Evolutionary conservation across 2,329 filamentous ascomycete genomes (phyloP), one percentile per base, ranked within the genome.

Genomic region (Arachnomyces sp.): DNA sequence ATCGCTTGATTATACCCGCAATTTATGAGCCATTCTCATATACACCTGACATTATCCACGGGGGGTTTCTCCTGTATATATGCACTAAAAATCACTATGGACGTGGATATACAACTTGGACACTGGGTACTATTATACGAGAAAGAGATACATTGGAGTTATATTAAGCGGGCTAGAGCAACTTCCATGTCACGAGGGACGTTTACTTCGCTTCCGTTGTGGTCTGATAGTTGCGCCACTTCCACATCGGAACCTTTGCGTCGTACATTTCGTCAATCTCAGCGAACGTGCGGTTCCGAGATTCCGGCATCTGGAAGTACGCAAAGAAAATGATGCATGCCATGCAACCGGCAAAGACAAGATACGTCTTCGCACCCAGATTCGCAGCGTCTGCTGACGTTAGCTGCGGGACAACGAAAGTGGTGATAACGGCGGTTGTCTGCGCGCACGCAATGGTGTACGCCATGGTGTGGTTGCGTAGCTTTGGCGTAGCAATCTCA

Each of bases 121-220:
- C n/a, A n/a, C n/a, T n/a, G n/a, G n/a, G n/a, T n/a, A 51, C n/a
- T n/a, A 58, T 11, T 68, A 64, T 38, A 60, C 64, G 8, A 54
- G 63, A 60, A 2, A 50, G 59, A 34, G 53, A 54, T 7, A 54
- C 64, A 2, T 44, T 68, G 3, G 49, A 56, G 29, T 49, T 60
- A 25, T 66, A 62, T 40, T 52, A 52, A 28, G 52, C 54, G 12
- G n/a, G n/a, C n/a, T n/a, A n/a, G n/a, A n/a, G n/a, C n/a, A n/a
- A n/a, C n/a, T n/a, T n/a, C n/a, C n/a, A n/a, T n/a, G n/a, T n/a
- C n/a, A n/a, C 21, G 9, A 40, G 16, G 8, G n/a, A 28, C 18
- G 36, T 39, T 32, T 39, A 36, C 28, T 42, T 53, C 18, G 44
- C 44, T 25, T 52, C 46, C 7, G 38, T 31, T n/a, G 49, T 52